phyloP scores from a whole-genome alignment of 305 asterid genomes.

The Rubia tinctorum region DNA sequence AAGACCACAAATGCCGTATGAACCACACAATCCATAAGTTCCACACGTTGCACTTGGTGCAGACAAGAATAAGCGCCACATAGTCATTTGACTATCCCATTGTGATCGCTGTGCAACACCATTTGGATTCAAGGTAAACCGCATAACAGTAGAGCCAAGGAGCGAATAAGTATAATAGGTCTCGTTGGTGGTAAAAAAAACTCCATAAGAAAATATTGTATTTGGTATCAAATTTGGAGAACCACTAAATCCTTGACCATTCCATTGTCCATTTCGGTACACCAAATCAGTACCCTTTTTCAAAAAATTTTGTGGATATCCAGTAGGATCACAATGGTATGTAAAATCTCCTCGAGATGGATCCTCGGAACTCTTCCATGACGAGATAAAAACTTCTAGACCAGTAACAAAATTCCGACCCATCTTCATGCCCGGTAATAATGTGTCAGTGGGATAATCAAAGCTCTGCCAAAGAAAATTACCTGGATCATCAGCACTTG shows the following conservation, averaged over 20 bases:
- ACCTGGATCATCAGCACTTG: conserved; percentile 1
- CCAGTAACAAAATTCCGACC: conserved; percentile 22
- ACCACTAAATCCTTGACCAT: conserved; percentile 30
- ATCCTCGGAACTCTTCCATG: conserved; percentile 30
- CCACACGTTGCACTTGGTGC: conserved; percentile 22
- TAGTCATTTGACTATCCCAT: conserved; percentile 19
- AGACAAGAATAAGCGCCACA: conserved; percentile 19
- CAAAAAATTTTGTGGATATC: conserved; percentile 20
- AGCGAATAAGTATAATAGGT: conserved; percentile 13
- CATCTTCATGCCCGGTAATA: conserved; percentile 31
- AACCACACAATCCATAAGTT: conserved; percentile 16
- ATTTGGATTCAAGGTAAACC: conserved; percentile 10
- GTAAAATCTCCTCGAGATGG: conserved; percentile 32
- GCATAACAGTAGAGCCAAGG: conserved; percentile 13
- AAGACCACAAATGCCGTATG: conserved; percentile 14
- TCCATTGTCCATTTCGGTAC: conserved; percentile 29
- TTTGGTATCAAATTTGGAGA: conserved; percentile 4
- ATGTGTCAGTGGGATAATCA: conserved; percentile 32
- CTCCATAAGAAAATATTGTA: conserved; percentile 4
- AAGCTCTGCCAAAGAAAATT: conserved; percentile 35
- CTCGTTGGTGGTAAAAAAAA: conserved; percentile 14
- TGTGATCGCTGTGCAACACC: conserved; percentile 26
- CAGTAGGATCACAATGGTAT: conserved; percentile 21
- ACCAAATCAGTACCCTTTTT: conserved; percentile 6
- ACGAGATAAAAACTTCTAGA: conserved; percentile 13